Conservation (phyloP, 2,329 filamentous ascomycete genomes). For the Erysiphe pisi region DNA sequence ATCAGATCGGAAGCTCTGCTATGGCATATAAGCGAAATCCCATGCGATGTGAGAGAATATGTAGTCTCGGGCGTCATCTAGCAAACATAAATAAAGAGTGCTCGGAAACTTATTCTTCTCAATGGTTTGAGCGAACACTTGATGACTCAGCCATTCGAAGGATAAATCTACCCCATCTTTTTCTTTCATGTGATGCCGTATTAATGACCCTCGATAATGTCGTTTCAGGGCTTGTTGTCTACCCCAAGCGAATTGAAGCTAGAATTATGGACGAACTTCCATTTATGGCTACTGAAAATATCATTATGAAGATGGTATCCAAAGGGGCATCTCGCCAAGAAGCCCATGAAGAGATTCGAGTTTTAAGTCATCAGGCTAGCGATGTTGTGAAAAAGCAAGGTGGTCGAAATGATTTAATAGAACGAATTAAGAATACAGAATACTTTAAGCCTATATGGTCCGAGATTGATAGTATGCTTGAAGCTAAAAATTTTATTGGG, state of each 20-base stretch:
- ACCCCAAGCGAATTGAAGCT: constrained; percentile 59
- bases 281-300: constrained; percentile 67
- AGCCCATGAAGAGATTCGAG: constrained; percentile 76
- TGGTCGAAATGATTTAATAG: constrained; percentile 68
- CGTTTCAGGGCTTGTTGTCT: constrained; percentile 45
- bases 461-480: constrained; percentile 58
- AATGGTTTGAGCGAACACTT: constrained; percentile 57
- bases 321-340: constrained; percentile 64
- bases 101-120: constrained; percentile 53
- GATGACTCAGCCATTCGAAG: constrained; percentile 59
- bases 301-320: constrained; percentile 68
- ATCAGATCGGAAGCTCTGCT: constrained; percentile 58
- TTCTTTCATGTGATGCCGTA: constrained; percentile 58
- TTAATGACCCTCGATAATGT: constrained; percentile 56
- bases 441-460: constrained; percentile 66
- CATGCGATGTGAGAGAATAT: constrained; percentile 44
- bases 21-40: constrained; percentile 45
- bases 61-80: constrained; percentile 42
- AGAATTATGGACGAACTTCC: constrained; percentile 59
- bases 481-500: constrained; percentile 51
- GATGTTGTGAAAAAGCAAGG: constrained; percentile 63
- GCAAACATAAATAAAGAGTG: constrained; percentile 36
- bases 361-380: constrained; percentile 66
- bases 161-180: constrained; percentile 55
- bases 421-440: constrained; percentile 57